Base-by-base conservation (phyloP, 805 yeast species). In the Saccharomycopsis sp. region DNA sequence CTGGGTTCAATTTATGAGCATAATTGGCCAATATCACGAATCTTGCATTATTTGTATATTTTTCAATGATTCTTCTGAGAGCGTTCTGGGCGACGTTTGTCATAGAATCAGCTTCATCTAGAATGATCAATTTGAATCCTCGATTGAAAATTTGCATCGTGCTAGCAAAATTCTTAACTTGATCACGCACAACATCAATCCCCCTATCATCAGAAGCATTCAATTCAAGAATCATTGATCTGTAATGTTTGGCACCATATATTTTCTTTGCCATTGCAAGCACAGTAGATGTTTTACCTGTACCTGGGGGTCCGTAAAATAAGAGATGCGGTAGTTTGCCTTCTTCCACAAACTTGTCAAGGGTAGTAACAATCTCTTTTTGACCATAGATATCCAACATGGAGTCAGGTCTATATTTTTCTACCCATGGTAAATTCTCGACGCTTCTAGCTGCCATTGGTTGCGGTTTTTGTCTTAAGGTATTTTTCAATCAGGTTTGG, bases 151-250 rank as follows among this genome's bases (percentile, higher is more conserved):
- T 90, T 61, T 93, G 98, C 71, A 87, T 79, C 1, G 98, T 93
- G 24, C 90, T 79, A 8, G 98, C 98, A 67, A 93, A 93, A 55
- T 83, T 88, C 70, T 93, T 93, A 68, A 93, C 88, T 64, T 88
- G 96, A 57, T 93, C 93, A 52, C 99, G 75, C n/a, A 93, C 97
- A 37, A 93, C 97, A 55, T 87, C 95, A 54, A 93, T 93, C 53
- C 98, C 98, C 65, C 98, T 77, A 62, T 93, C 98, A 62, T 93
- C 98, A 3, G 94, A 82, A 3, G 98, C 98, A 64, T 93, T 93
- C 61, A 93, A 71, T 60, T 93, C 98, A 44, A 93, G 66, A 1
- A 93, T 97, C 89, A 89, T 88, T 58, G 87, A 85, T 55, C 73
- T 77, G 60, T 85, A 85, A 50, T 74, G 71, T 52, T 78, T 75